Evolutionary conservation across 805 yeast genomes (phyloP), one percentile per base, ranked within the genome.

Genomic region (Dipodascopsis uninucleata): DNA sequence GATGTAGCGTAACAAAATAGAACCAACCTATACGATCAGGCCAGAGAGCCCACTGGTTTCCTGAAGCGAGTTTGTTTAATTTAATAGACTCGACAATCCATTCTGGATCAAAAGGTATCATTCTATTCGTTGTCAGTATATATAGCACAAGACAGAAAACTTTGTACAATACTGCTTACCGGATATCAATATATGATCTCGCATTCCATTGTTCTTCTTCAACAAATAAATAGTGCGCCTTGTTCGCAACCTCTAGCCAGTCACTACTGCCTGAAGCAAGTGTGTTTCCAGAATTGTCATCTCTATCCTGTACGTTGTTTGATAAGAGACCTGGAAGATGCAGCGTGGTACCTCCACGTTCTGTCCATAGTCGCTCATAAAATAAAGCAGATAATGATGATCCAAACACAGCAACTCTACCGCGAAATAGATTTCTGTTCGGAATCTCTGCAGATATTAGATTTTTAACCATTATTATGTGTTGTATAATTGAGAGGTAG

Each of bases 351-450:
- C 43, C 43, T 17, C 42, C 39, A 22, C 22, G 45, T 7, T 35
- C 29, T 16, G 43, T 39, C 43, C 43, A 39, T 21, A 39, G 43
- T 18, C 43, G 43, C 21, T 28, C 43, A 28, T 39, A 39, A 33
- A n/a, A 34, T 10, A 39, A 41, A 39, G 21, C 23, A 18, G 23
- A 16, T 3, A 39, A 4, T 17, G 43, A 14, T 17, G 43, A 29
- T 10, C 14, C 16, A 39, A 39, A 39, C 7, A 33, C 14, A 14
- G 43, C 43, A 5, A 28, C 21, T 33, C 23, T 28, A 12, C 43
- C 21, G 17, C 16, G 16, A 22, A 39, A 39, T 18, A 38, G 9
- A n/a, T n/a, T n/a, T n/a, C n/a, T n/a, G n/a, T n/a, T n/a, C n/a
- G n/a, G n/a, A n/a, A n/a, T n/a, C n/a, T n/a, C n/a, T n/a, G n/a